A percentile compares a stretch with the other conserved stretches of the same genome.
Evolutionary conservation across 495 filamentous ascomycete genomes (phyloP).

Genomic region (Lasiosphaeria miniovina): DNA sequence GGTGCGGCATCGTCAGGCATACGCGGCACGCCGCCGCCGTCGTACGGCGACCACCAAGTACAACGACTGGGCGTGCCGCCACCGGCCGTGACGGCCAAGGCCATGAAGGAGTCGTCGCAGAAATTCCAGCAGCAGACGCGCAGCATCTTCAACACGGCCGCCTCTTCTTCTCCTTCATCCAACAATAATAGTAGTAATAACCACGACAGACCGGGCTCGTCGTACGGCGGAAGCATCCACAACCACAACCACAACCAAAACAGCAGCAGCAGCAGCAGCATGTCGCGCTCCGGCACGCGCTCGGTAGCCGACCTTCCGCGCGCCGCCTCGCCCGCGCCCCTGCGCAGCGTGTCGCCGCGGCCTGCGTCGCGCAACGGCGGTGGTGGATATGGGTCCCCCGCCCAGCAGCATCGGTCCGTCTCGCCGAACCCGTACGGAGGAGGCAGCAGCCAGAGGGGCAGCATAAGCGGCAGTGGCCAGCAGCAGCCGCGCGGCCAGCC

Average conservation of each 20-base stretch:
- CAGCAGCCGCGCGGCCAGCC: no score
- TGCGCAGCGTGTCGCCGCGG: conserved; percentile 51
- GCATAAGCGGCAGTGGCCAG: neutral
- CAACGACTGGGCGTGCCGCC: conserved; percentile 83
- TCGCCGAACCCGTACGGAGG: conserved; percentile 53
- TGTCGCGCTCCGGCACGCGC: conserved; percentile 44
- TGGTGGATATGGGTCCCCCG: conserved; percentile 3
- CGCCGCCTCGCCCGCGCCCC: conserved; percentile 48
- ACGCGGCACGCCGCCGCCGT: conserved; percentile 76
- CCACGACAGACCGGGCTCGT: no score
- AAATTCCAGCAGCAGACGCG: conserved; percentile 81
- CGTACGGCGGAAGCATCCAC: conserved; percentile 10
- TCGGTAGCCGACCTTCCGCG: conserved; percentile 49
- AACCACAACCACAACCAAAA: no score
- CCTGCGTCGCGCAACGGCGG: conserved; percentile 36
- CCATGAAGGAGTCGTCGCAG: conserved; percentile 91
- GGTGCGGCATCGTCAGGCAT: conserved; percentile 48
- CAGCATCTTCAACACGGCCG: conserved; percentile 61
- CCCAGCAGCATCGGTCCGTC: conserved; percentile 41
- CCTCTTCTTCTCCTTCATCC: neutral
- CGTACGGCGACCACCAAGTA: conserved; percentile 68
- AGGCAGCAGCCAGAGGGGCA: conserved; percentile 23
- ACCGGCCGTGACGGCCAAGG: conserved; percentile 83
- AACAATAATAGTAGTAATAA: no score
- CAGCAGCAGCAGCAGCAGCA: conserved; percentile 5